Percentiles rank a stretch among this genome's conserved stretches.
These are phyloP conservation scores for Pyricularia sp. DNA, from an alignment of 2,329 filamentous ascomycete genomes.

Conservation along the genomic window DNA sequence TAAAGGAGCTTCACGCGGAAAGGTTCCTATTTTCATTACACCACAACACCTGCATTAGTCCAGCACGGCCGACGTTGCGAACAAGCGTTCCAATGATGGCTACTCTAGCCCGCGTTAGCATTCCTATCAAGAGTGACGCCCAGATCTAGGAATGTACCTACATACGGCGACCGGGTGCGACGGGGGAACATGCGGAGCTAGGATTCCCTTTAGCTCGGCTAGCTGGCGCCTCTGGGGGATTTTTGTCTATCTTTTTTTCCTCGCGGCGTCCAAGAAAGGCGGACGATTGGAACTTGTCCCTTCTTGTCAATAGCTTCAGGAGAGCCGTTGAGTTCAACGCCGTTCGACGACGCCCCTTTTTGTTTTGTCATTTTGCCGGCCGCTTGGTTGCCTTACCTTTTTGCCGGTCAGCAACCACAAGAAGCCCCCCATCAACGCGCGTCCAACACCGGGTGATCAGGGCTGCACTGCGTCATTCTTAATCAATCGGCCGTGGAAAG, in stretches of 20 bases:
- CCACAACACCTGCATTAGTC: slow-evolving; percentile 1
- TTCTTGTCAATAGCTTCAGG: neutral
- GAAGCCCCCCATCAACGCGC: neutral
- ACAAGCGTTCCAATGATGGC: neutral
- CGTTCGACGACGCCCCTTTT: neutral
- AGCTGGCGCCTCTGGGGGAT: neutral
- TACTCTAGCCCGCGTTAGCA: neutral
- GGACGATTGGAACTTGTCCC: neutral
- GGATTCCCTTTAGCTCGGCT: neutral
- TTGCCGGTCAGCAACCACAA: neutral
- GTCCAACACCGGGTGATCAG: neutral
- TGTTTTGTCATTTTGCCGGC: neutral
- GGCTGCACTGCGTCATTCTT: neutral
- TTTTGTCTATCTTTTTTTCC: neutral
- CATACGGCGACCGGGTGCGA: neutral
- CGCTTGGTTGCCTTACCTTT: neutral
- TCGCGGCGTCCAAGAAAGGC: neutral
- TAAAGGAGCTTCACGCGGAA: neutral
- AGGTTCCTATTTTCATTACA: neutral
- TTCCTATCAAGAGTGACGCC: neutral
- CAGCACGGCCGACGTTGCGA: neutral
- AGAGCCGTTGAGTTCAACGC: slow-evolving; percentile 1
- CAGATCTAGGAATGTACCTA: neutral
- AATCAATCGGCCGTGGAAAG: neutral
- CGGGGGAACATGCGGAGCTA: neutral